phyloP scores from a whole-genome alignment of 2,329 filamentous ascomycete species.

The Stylonectria norvegica region DNA sequence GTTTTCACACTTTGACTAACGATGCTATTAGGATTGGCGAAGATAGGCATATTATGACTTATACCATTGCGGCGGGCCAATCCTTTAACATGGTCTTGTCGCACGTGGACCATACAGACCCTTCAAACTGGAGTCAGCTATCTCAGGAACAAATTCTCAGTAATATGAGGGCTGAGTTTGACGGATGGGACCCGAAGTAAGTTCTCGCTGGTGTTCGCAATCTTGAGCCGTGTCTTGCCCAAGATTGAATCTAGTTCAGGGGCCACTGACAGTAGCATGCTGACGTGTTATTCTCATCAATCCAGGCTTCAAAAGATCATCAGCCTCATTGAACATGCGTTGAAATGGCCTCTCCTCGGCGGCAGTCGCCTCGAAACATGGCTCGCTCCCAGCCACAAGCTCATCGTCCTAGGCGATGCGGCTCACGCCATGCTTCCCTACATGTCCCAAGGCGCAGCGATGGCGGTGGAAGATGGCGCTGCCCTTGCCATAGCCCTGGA shows the following conservation, averaged over 20 bases:
- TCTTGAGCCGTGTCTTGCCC: background rate
- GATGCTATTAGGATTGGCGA: slow-evolving; percentile 35
- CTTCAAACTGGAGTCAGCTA: slow-evolving; percentile 25
- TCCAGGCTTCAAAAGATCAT: slow-evolving; percentile 35
- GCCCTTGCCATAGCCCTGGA: slow-evolving; percentile 33
- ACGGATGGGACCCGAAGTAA: slow-evolving; percentile 33
- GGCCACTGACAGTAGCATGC: too few species aligned
- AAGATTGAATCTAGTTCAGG: too few species aligned
- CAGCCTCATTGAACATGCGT: slow-evolving; percentile 29
- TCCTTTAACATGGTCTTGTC: slow-evolving; percentile 46
- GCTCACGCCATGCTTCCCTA: slow-evolving; percentile 44
- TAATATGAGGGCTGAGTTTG: slow-evolving; percentile 34
- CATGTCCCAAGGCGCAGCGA: slow-evolving; percentile 43
- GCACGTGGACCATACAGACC: slow-evolving; percentile 37
- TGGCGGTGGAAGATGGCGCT: slow-evolving; percentile 42
- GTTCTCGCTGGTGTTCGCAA: background rate
- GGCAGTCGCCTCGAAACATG: slow-evolving; percentile 28
- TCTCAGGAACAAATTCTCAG: slow-evolving; percentile 23
- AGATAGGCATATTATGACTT: slow-evolving; percentile 44
- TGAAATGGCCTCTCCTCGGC: slow-evolving; percentile 34
- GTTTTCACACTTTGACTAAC: background rate
- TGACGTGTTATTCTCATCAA: too few species aligned
- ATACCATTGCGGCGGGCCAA: slow-evolving; percentile 39
- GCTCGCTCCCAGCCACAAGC: slow-evolving; percentile 25
- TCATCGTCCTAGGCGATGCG: slow-evolving; percentile 40